Percentiles rank a stretch among this genome's conserved stretches.
These are phyloP conservation scores for Pelargonium myrrhifolium DNA, from an alignment of 441 rosid genomes.

Conservation along the genomic window DNA sequence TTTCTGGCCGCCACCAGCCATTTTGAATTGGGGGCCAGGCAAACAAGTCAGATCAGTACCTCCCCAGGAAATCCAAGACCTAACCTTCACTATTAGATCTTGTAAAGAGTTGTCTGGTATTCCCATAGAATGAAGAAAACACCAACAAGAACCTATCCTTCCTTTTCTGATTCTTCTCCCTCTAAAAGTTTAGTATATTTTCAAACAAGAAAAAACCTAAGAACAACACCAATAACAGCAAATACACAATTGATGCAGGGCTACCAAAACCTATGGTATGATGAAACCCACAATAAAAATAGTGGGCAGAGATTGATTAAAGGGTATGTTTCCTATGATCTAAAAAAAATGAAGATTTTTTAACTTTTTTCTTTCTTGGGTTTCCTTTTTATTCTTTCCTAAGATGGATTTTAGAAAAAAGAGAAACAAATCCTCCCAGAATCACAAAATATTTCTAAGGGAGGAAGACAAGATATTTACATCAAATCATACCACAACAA, in stretches of 20 bases:
- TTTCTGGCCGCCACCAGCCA: slow-evolving; percentile 93
- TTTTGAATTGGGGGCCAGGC: slow-evolving; percentile 45
- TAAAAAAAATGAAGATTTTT: slow-evolving; percentile 20
- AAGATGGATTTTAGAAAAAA: slow-evolving; percentile 1
- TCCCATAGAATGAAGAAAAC: slow-evolving; percentile 57
- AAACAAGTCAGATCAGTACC: slow-evolving; percentile 44
- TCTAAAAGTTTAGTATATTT: slow-evolving; percentile 10
- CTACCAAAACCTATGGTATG: background rate
- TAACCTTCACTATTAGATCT: slow-evolving; percentile 63
- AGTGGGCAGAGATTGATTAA: background rate
- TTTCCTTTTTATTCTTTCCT: slow-evolving; percentile 8
- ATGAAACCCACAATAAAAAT: slow-evolving; percentile 3
- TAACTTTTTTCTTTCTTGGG: background rate
- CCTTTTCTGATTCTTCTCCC: slow-evolving; percentile 16
- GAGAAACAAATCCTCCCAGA: slow-evolving; percentile 37
- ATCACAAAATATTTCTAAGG: slow-evolving; percentile 38
- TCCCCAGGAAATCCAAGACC: slow-evolving; percentile 69
- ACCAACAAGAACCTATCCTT: slow-evolving; percentile 26
- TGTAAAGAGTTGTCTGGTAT: slow-evolving; percentile 56
- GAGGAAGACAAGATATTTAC: slow-evolving; percentile 39
- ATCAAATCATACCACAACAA: slow-evolving; percentile 26
- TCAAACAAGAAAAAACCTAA: background rate
- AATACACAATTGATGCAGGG: slow-evolving; percentile 5
- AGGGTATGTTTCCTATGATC: slow-evolving; percentile 19
- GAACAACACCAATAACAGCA: slow-evolving; percentile 12